phyloP scores from a whole-genome alignment of 2,329 filamentous ascomycete genomes.

The Ceratocystis harringtonii region DNA sequence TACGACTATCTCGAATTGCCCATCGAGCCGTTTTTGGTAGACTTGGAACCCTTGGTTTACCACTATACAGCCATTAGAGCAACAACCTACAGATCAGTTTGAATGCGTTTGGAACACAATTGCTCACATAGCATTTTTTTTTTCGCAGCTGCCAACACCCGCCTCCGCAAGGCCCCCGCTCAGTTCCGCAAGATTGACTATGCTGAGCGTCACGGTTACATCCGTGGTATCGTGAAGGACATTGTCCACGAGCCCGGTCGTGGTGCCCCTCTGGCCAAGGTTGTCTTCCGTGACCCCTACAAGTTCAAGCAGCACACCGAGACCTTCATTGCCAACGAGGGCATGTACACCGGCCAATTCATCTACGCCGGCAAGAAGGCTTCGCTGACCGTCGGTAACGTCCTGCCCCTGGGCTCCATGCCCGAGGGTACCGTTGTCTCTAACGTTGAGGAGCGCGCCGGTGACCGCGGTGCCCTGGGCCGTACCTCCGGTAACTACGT shows the following conservation, averaged over 20 bases:
- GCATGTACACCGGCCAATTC: conserved; percentile 99
- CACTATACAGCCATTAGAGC: background rate
- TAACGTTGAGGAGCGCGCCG: conserved; percentile 98
- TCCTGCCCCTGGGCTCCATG: conserved; percentile 85
- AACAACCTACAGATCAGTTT: background rate
- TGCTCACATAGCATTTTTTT: conserved; percentile 18
- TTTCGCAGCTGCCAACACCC: conserved; percentile 56
- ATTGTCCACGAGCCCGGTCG: conserved; percentile 98
- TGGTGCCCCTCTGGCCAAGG: conserved; percentile 93
- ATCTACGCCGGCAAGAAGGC: conserved; percentile 99
- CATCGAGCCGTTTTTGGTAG: background rate
- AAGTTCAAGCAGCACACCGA: conserved; percentile 93
- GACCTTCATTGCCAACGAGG: conserved; percentile 99
- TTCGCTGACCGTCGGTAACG: conserved; percentile 88
- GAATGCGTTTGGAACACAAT: conserved; percentile 14
- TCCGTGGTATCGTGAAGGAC: conserved; percentile 94
- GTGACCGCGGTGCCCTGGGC: conserved; percentile 90
- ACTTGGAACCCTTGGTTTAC: background rate
- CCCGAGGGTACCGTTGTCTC: conserved; percentile 98
- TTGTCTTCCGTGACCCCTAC: conserved; percentile 96
- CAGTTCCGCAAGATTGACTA: conserved; percentile 96
- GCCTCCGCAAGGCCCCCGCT: conserved; percentile 70
- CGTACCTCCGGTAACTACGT: conserved; percentile 99
- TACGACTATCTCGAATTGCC: conserved; percentile 3
- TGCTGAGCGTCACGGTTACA: conserved; percentile 93